Evolutionary conservation across 2,329 filamentous ascomycete genomes (phyloP).

Genomic region (Fusarium drepaniforme): DNA sequence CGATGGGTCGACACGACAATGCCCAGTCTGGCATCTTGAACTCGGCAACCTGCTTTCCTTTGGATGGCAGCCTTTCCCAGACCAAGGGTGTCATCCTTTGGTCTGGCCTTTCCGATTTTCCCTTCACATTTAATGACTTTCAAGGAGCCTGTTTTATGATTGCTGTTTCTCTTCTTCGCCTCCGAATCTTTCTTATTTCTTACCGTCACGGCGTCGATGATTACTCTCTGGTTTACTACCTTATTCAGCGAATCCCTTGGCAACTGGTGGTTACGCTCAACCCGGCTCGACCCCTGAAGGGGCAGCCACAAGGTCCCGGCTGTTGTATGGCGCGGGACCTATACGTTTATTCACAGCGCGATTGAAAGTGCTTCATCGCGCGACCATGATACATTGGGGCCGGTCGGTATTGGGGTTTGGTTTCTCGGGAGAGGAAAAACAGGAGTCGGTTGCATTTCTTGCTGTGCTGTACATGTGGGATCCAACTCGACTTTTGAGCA

Average conservation of each 20-base stretch:
- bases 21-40: slow-evolving; percentile 4
- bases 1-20: slow-evolving; percentile 25
- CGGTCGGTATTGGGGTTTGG: slow-evolving; percentile 22
- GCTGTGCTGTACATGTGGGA: slow-evolving; percentile 36
- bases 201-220: slow-evolving; percentile 37
- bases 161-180: slow-evolving; percentile 21
- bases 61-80: slow-evolving; percentile 2
- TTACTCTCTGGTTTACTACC: slow-evolving; percentile 26
- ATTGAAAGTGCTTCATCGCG: slow-evolving; percentile 48
- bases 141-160: slow-evolving; percentile 32
- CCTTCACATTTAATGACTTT: slow-evolving; percentile 42
- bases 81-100: slow-evolving; percentile 17
- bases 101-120: slow-evolving; percentile 14
- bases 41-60: slow-evolving; percentile 25
- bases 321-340: slow-evolving; percentile 29
- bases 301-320: slow-evolving; percentile 30
- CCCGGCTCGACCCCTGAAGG: slow-evolving; percentile 31
- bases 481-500: slow-evolving; percentile 23
- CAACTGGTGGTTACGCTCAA: slow-evolving; percentile 41
- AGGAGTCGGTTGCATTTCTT: slow-evolving; percentile 37
- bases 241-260: slow-evolving; percentile 37
- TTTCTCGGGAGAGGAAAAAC: slow-evolving; percentile 37
- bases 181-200: slow-evolving; percentile 26
- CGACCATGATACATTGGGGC: slow-evolving; percentile 40
- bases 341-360: slow-evolving; percentile 45